These are phyloP conservation scores for Nigrograna mackinnonii DNA, from an alignment of 2,329 filamentous ascomycete genomes.

Conservation along the genomic window DNA sequence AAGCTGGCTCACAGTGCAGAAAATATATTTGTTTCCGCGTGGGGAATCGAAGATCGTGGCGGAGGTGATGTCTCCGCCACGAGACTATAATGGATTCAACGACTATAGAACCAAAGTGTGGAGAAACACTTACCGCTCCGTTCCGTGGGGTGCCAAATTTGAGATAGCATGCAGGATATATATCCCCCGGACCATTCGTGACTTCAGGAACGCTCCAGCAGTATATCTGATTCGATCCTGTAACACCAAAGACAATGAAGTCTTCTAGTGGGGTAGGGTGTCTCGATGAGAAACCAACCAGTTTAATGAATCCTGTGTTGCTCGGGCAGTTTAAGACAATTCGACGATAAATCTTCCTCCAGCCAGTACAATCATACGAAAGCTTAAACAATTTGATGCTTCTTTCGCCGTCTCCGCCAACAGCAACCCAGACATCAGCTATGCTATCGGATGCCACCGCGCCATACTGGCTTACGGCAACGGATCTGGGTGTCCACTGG, in stretches of 20 bases:
- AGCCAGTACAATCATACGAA: conserved; percentile 8
- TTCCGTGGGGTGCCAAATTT: conserved; percentile 8
- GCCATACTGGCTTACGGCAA: conserved; percentile 16
- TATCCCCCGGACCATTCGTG: conserved; percentile 3
- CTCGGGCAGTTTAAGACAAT: conserved; percentile 13
- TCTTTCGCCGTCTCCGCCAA: conserved; percentile 22
- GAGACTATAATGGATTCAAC: conserved; percentile 8
- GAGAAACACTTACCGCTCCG: conserved; percentile 14
- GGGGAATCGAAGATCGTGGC: conserved; percentile 16
- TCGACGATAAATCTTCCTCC: conserved; percentile 11
- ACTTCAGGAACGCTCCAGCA: conserved; percentile 16
- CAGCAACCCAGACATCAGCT: conserved; percentile 17
- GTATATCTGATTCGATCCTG: conserved; percentile 16
- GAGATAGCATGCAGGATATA: conserved; percentile 13
- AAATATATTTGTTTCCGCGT: conserved; percentile 15
- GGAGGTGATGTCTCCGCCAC: conserved; percentile 18
- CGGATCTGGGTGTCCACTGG: conserved; percentile 19
- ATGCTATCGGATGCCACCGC: conserved; percentile 3
- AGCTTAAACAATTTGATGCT: conserved; percentile 21
- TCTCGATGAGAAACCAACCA: conserved; percentile 19
- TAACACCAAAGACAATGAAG: conserved; percentile 17
- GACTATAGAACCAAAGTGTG: background rate
- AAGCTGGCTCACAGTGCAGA: conserved; percentile 20
- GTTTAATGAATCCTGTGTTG: conserved; percentile 15
- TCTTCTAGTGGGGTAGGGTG: conserved; percentile 3